Base-by-base conservation (phyloP, 2,329 filamentous ascomycete genomes). In the Fusarium austroafricanum region DNA sequence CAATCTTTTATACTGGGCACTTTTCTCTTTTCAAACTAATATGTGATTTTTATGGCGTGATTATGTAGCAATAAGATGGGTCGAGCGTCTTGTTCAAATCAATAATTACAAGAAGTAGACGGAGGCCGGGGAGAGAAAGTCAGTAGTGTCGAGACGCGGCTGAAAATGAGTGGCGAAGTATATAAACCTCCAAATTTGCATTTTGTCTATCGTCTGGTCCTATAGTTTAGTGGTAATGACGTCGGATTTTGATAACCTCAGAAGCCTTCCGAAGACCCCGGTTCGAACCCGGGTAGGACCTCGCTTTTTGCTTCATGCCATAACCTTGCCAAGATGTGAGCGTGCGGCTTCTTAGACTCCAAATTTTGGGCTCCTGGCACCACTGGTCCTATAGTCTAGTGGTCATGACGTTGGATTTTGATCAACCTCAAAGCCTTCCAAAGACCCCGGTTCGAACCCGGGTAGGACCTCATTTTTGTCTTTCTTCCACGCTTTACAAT, bases 161-260 rank as follows among this genome's bases (percentile, higher is more conserved):
- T 10, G 5, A 6, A 51, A 3, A 14, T 9, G 9, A 0, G 1
- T 1, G 4, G 2, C 3, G 6, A 18, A 11, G 11, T 43, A 43
- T 35, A 42, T 58, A 43, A 38, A 5, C 1, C 3, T 7, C 4
- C 10, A n/a, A 12, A 18, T n/a, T 20, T n/a, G 2, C 11, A 14
- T 6, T 2, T 4, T 2, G 5, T 4, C 7, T 20, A 61, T 21
- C 23, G 20, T 40, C 11, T 40, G 60, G 60, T 62, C 60, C 60
- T 62, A 62, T 62, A 63, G 60, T 62, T 62, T 62, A 62, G 60
- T 63, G 60, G 60, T 62, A 62, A 62, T 62, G 59, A 62, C 59
- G 59, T 62, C 59, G 59, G 59, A 62, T 62, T 62, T 62, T 62
- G 59, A 62, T 43, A 28, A 11, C 8, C 12, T 62, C 59, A 17